phyloP scores from a whole-genome alignment of 192 early-diverging fungal genomes.

The Gorgonomyces haynaldii region DNA sequence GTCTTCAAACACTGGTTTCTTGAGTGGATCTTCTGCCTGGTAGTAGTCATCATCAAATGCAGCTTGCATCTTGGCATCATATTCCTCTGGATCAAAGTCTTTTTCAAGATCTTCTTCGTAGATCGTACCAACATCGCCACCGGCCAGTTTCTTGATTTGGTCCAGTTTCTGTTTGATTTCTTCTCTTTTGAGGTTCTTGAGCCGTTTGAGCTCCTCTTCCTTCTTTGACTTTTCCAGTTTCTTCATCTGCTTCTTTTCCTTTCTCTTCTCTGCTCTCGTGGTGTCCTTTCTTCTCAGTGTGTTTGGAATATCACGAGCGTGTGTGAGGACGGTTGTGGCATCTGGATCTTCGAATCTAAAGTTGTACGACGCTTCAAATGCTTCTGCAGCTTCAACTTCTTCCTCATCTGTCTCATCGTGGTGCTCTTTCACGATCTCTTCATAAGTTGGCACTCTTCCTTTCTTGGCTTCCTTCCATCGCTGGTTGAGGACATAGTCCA shows the following conservation, averaged over 20 bases:
- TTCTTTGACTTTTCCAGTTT: conserved; percentile 55
- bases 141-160: conserved; percentile 73
- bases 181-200: conserved; percentile 85
- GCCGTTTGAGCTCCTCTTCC: conserved; percentile 74
- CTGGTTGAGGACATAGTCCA: conserved; percentile 76
- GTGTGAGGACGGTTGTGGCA: conserved; percentile 53
- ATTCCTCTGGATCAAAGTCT: conserved; percentile 84
- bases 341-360: conserved; percentile 87
- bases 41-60: conserved; percentile 71
- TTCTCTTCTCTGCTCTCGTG: conserved; percentile 62
- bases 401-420: conserved; percentile 59
- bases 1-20: conserved; percentile 81
- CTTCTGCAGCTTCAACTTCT: conserved; percentile 64
- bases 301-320: conserved; percentile 72
- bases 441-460: conserved; percentile 40
- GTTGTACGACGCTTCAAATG: conserved; percentile 86
- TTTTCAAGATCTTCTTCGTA: conserved; percentile 73
- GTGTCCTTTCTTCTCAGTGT: conserved; percentile 75
- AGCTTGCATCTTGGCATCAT: conserved; percentile 73
- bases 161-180: conserved; percentile 70
- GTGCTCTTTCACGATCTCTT: conserved; percentile 58
- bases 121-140: conserved; percentile 48
- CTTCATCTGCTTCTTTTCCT: conserved; percentile 62
- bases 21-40: conserved; percentile 17
- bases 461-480: conserved; percentile 73